Evolutionary conservation across 2,329 filamentous ascomycete species (phyloP).

Genomic region (Chaetothyriales sp.): DNA sequence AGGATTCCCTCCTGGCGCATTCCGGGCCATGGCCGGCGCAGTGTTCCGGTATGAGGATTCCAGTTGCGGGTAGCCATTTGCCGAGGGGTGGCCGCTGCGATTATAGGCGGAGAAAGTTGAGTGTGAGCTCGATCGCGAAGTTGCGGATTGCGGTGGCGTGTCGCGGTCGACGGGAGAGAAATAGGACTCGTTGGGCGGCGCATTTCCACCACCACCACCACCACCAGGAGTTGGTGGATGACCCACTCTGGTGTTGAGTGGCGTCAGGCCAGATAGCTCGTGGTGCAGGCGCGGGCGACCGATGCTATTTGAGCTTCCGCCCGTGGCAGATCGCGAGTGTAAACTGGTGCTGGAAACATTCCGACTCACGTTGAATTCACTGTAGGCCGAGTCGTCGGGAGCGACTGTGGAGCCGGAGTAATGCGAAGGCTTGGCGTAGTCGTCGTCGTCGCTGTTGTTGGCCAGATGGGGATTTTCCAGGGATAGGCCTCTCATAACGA

Average conservation of each 20-base stretch:
- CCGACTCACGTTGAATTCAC: slow-evolving; percentile 44
- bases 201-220: no score
- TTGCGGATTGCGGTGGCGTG: slow-evolving; percentile 34
- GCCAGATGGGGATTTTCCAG: slow-evolving; percentile 71
- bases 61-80: slow-evolving; percentile 33
- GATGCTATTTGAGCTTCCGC: slow-evolving; percentile 33
- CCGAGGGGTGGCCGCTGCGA: slow-evolving; percentile 28
- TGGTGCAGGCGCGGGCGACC: not conserved
- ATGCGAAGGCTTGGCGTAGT: slow-evolving; percentile 17
- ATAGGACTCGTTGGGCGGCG: slow-evolving; percentile 62
- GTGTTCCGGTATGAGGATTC: slow-evolving; percentile 73
- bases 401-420: slow-evolving; percentile 17
- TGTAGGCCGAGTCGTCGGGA: slow-evolving; percentile 26
- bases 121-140: slow-evolving; percentile 38
- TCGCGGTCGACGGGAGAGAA: slow-evolving; percentile 73
- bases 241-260: not conserved
- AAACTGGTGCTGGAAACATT: slow-evolving; percentile 64
- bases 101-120: slow-evolving; percentile 66
- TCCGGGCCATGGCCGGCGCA: slow-evolving; percentile 69
- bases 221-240: not conserved
- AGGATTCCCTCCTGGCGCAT: slow-evolving; percentile 52
- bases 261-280: not conserved
- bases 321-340: slow-evolving; percentile 61
- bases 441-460: slow-evolving; percentile 42
- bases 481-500: slow-evolving; percentile 58